Percentiles rank a stretch among this genome's conserved stretches.
phyloP scores from a whole-genome alignment of 305 asterid species.

The Nicotiana rustica region DNA sequence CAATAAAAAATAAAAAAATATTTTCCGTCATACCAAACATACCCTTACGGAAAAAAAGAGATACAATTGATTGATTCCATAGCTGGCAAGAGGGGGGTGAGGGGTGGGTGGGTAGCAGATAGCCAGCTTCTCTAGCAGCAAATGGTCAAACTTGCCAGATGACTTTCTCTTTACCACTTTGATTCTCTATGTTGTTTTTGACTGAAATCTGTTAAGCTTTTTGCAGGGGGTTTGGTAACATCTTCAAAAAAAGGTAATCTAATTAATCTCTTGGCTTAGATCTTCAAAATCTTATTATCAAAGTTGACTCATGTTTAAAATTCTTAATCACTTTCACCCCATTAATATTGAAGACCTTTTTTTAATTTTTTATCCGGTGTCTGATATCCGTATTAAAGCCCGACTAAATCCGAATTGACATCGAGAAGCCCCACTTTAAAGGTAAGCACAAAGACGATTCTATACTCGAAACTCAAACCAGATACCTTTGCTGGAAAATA shows the following conservation, averaged over 20 bases:
- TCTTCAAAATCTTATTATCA: not conserved
- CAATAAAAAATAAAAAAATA: no score
- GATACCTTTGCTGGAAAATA: no score
- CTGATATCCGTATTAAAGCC: rapidly evolving
- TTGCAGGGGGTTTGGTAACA: constrained; percentile 31
- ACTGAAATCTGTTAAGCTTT: constrained; percentile 28
- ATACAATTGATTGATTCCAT: not conserved
- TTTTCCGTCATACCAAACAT: no score
- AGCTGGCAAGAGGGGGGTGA: constrained; percentile 28
- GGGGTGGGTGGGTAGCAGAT: not conserved
- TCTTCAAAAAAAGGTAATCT: constrained; percentile 28
- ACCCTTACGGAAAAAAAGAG: no score
- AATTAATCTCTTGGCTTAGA: not conserved
- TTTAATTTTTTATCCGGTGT: no score
- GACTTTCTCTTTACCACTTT: not conserved
- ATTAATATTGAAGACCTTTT: not conserved
- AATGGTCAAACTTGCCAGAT: constrained; percentile 42
- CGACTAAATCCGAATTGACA: no score
- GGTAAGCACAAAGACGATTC: no score
- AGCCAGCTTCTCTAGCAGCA: constrained; percentile 31
- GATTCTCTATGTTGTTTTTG: constrained; percentile 28
- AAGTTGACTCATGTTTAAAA: not conserved
- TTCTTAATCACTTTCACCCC: not conserved
- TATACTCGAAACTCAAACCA: no score
- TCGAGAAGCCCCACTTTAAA: no score